Evolutionary conservation across 495 filamentous ascomycete genomes (phyloP).

Genomic region (Neurospora sp.): DNA sequence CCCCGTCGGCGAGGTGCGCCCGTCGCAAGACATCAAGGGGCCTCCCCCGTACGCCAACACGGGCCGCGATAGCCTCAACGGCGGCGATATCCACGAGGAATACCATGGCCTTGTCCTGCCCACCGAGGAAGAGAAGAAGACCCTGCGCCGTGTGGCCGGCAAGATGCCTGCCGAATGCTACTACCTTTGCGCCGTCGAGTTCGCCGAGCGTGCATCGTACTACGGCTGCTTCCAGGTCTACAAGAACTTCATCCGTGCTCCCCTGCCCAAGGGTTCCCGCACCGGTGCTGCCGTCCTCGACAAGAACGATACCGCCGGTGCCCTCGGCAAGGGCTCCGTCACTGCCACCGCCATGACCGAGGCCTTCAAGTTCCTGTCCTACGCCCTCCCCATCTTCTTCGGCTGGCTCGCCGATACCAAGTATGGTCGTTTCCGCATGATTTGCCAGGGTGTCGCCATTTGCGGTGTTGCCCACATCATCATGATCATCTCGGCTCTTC

Average conservation of each 20-base stretch:
- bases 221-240: constrained; percentile 47
- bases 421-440: constrained; percentile 50
- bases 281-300: constrained; percentile 43
- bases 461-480: constrained; percentile 54
- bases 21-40: constrained; percentile 1
- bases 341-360: constrained; percentile 45
- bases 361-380: constrained; percentile 48
- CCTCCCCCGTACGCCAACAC: background rate
- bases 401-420: constrained; percentile 50
- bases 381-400: constrained; percentile 48
- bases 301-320: constrained; percentile 46
- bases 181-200: constrained; percentile 45
- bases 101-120: constrained; percentile 35
- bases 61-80: constrained; percentile 1
- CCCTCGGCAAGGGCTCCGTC: constrained; percentile 48
- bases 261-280: constrained; percentile 45
- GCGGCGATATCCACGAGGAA: constrained; percentile 19
- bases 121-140: constrained; percentile 41
- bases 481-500: constrained; percentile 50
- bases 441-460: constrained; percentile 46
- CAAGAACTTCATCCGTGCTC: constrained; percentile 49
- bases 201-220: constrained; percentile 51
- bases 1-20: background rate
- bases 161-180: constrained; percentile 37
- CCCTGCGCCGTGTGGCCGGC: constrained; percentile 43